A percentile compares a stretch with the other conserved stretches of the same genome.
Evolutionary conservation across 176 grass and related monocot genomes (phyloP).

Genomic region (Phoenix roebelenii): DNA sequence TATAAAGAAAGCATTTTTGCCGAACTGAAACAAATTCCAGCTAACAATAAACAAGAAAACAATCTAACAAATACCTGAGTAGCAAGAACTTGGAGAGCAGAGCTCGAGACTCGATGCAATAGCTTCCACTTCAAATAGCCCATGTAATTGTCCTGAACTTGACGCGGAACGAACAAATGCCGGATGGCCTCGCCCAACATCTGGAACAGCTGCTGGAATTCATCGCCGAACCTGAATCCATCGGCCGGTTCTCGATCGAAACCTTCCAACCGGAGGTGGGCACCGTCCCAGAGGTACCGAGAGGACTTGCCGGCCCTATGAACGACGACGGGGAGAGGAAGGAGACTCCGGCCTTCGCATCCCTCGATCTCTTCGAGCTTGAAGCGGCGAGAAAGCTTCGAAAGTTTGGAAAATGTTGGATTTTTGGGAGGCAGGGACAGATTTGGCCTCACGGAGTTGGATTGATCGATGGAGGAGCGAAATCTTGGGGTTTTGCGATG

Average conservation of each 20-base stretch:
- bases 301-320: not conserved
- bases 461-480: too few species aligned
- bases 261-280: not conserved
- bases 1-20: too few species aligned
- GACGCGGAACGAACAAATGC: constrained; percentile 1
- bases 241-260: not conserved
- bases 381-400: too few species aligned
- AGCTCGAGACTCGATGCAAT: constrained; percentile 1
- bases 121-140: constrained; percentile 6
- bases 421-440: too few species aligned
- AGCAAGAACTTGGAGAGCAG: not conserved
- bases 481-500: too few species aligned
- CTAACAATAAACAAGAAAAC: not conserved
- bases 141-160: constrained; percentile 6
- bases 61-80: constrained; percentile 8
- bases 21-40: too few species aligned
- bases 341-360: too few species aligned
- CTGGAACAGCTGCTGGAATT: not conserved
- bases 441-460: too few species aligned
- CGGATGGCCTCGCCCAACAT: not conserved
- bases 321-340: not conserved
- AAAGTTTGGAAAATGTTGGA: too few species aligned
- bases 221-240: not conserved
- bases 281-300: constrained; percentile 2
- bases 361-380: too few species aligned